Percentiles rank a stretch among this genome's conserved stretches.
Evolutionary conservation across 371 early-diverging fungal genomes (phyloP).

Genomic region (Fennellomyces sp.): DNA sequence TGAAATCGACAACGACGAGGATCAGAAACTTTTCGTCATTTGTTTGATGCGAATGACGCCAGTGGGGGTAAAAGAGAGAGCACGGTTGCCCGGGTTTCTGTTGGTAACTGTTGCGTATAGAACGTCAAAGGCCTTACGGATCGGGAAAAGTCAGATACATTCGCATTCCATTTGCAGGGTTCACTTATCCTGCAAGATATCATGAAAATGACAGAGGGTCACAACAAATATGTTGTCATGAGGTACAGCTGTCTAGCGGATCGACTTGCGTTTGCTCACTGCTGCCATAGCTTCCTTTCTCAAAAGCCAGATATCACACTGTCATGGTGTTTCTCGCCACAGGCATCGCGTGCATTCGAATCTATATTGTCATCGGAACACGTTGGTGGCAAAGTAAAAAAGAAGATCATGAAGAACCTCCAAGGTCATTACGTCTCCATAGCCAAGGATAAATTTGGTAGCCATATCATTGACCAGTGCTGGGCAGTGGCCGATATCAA

Average conservation of each 20-base stretch:
- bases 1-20: constrained; percentile 45
- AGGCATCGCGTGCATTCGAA: constrained; percentile 78
- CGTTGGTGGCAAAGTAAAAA: constrained; percentile 63
- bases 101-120: constrained; percentile 1
- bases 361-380: constrained; percentile 61
- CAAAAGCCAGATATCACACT: constrained; percentile 52
- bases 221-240: constrained; percentile 57
- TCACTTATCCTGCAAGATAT: constrained; percentile 73
- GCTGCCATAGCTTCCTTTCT: constrained; percentile 57
- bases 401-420: constrained; percentile 65
- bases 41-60: constrained; percentile 67
- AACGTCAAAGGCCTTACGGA: constrained; percentile 38
- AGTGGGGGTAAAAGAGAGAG: constrained; percentile 29
- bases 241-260: too few species aligned
- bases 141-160: constrained; percentile 38
- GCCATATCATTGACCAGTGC: constrained; percentile 78
- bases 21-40: constrained; percentile 60
- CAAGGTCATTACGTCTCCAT: constrained; percentile 59
- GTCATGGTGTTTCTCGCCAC: constrained; percentile 69
- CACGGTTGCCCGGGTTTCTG: background rate
- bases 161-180: constrained; percentile 71
- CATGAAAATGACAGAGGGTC: constrained; percentile 65
- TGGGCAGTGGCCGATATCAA: constrained; percentile 81
- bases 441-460: constrained; percentile 78
- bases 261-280: too few species aligned